These are phyloP conservation scores for Aspergillus bridgeri DNA, from an alignment of 495 filamentous ascomycete genomes.

Conservation along the genomic window DNA sequence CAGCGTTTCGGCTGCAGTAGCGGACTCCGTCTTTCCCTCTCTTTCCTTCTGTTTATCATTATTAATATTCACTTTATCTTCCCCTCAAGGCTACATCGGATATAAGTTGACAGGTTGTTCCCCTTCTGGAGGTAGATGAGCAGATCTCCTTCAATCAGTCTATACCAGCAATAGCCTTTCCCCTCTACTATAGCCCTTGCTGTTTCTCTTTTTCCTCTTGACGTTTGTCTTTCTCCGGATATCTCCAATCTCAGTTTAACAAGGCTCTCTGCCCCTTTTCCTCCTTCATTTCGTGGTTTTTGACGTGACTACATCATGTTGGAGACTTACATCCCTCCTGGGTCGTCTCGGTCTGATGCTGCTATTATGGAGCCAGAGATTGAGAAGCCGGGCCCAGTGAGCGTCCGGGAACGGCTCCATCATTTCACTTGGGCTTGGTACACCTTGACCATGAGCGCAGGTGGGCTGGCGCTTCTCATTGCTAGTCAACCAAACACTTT, in stretches of 20 bases:
- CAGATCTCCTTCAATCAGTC: background rate
- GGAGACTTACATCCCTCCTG: slow-evolving; percentile 20
- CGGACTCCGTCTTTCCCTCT: background rate
- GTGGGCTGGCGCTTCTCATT: slow-evolving; percentile 61
- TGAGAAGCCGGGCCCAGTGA: slow-evolving; percentile 15
- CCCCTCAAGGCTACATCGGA: background rate
- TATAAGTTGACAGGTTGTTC: background rate
- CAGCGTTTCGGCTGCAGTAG: slow-evolving; percentile 4
- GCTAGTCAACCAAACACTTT: slow-evolving; percentile 56
- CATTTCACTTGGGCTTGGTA: slow-evolving; percentile 78
- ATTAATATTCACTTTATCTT: no score
- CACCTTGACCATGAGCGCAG: slow-evolving; percentile 64
- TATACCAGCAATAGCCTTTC: background rate
- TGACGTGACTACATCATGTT: slow-evolving; percentile 10
- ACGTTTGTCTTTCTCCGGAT: background rate
- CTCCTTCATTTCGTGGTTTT: background rate
- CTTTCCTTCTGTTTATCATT: slow-evolving; percentile 2
- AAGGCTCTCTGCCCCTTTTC: background rate
- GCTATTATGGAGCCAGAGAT: slow-evolving; percentile 26
- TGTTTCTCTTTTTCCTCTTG: background rate
- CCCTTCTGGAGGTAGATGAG: background rate
- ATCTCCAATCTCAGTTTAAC: background rate
- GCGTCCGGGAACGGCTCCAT: slow-evolving; percentile 47
- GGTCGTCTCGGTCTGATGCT: slow-evolving; percentile 22
- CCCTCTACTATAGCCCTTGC: background rate